A percentile compares a stretch with the other conserved stretches of the same genome.
Conservation (phyloP, 2,329 filamentous ascomycete genomes). For the Sporothrix mexicana region DNA sequence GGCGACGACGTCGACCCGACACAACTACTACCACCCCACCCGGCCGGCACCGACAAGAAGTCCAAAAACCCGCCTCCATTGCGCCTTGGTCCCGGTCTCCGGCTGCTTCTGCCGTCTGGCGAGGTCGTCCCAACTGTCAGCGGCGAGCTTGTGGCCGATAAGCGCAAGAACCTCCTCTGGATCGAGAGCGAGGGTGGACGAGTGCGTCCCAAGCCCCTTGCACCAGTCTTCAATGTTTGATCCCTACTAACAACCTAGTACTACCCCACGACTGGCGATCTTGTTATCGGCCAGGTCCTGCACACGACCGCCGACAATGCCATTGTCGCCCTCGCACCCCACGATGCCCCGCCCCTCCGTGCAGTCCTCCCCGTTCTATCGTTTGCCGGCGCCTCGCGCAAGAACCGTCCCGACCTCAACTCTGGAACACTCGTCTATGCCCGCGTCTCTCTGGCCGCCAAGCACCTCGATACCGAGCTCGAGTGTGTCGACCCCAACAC, state of each 20-base stretch:
- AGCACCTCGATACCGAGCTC: conserved; percentile 86
- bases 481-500: conserved; percentile 87
- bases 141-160: conserved; percentile 70
- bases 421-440: conserved; percentile 86
- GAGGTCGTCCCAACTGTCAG: conserved; percentile 72
- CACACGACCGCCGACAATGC: conserved; percentile 78
- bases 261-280: conserved; percentile 76
- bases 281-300: conserved; percentile 85
- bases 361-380: conserved; percentile 83
- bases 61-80: conserved; percentile 72
- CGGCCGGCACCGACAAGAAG: conserved; percentile 67
- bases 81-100: conserved; percentile 82
- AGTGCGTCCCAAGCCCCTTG: conserved; percentile 55
- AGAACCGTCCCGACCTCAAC: conserved; percentile 80
- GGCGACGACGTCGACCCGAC: conserved; percentile 71
- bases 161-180: conserved; percentile 77
- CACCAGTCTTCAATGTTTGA: conserved; percentile 43
- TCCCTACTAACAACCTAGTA: conserved; percentile 64
- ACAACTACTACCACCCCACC: conserved; percentile 32
- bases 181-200: conserved; percentile 74
- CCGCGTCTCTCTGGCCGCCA: conserved; percentile 76
- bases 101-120: conserved; percentile 78
- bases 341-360: conserved; percentile 54
- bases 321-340: conserved; percentile 75
- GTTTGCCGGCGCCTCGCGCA: conserved; percentile 93